phyloP scores from a whole-genome alignment of 2,329 filamentous ascomycete genomes.

The Diaporthe batatas region DNA sequence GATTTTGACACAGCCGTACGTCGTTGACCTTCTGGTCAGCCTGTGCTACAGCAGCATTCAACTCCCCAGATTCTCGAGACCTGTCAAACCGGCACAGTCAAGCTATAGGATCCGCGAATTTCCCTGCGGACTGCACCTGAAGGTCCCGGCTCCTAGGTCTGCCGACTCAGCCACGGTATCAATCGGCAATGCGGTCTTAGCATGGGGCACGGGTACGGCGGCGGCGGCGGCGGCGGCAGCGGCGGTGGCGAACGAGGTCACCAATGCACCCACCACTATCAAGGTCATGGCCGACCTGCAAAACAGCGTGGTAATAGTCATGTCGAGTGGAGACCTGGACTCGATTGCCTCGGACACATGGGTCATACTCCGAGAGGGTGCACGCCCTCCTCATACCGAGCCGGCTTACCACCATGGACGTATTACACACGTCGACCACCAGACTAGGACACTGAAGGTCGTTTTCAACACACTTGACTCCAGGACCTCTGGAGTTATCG shows the following conservation, averaged over 20 bases:
- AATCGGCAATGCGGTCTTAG: not conserved
- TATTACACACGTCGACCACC: constrained; percentile 24
- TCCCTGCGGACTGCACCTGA: constrained; percentile 58
- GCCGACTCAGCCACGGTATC: not conserved
- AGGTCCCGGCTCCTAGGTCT: constrained; percentile 46
- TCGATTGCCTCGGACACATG: constrained; percentile 25
- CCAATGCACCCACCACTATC: not conserved
- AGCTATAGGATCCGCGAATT: constrained; percentile 57
- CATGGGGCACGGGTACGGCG: not conserved
- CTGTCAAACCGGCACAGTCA: not conserved
- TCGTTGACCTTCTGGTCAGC: constrained; percentile 86
- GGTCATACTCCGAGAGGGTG: constrained; percentile 24
- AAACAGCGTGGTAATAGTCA: not conserved
- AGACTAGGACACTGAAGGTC: not conserved
- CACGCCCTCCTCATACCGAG: constrained; percentile 1
- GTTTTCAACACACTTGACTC: not conserved
- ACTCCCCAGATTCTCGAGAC: not conserved
- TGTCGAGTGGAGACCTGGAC: not conserved
- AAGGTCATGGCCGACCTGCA: constrained; percentile 40
- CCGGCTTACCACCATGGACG: constrained; percentile 13
- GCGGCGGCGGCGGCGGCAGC: not conserved
- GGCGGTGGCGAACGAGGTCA: not conserved
- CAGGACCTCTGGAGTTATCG: not conserved
- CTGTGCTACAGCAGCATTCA: constrained; percentile 78
- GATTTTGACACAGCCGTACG: constrained; percentile 81